Evolutionary conservation across 352 stramenopile genomes (phyloP).

Genomic region (Phytopythium kandeliae): DNA sequence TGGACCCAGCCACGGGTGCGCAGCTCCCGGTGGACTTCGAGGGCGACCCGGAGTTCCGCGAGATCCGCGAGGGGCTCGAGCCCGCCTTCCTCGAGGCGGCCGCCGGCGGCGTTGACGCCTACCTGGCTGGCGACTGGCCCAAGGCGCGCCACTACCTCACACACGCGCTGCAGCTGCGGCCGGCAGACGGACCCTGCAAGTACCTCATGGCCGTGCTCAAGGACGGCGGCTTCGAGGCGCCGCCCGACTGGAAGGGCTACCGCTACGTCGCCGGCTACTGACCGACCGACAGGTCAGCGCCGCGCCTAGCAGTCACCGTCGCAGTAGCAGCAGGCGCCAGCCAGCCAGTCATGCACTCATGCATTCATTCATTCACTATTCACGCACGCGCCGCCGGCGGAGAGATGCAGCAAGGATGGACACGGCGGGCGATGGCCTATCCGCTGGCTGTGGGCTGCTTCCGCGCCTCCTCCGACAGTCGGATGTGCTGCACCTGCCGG

Average conservation of each 20-base stretch:
- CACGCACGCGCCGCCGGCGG: too few relatives aligned
- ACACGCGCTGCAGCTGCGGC: constrained; percentile 65
- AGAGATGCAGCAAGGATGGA: not conserved
- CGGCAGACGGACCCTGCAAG: constrained; percentile 88
- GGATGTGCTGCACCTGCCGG: constrained; percentile 78
- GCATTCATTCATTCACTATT: too few relatives aligned
- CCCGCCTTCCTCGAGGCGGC: constrained; percentile 74
- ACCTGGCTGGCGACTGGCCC: constrained; percentile 66
- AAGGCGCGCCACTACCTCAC: constrained; percentile 71
- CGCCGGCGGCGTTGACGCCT: constrained; percentile 61
- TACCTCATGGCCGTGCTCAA: constrained; percentile 90
- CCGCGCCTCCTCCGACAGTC: constrained; percentile 44
- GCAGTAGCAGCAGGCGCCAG: too few relatives aligned
- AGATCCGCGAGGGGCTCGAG: constrained; percentile 78
- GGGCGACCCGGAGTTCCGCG: constrained; percentile 77
- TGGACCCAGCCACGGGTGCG: constrained; percentile 48
- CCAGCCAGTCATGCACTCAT: too few relatives aligned
- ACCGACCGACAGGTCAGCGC: not conserved
- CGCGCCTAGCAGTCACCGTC: too few relatives aligned
- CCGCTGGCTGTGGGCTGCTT: constrained; percentile 8
- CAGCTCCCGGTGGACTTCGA: constrained; percentile 77
- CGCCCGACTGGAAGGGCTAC: constrained; percentile 90
- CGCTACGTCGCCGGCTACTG: constrained; percentile 83
- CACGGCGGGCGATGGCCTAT: not conserved
- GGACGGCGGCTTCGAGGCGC: constrained; percentile 74